Base-by-base conservation (phyloP, 2,329 filamentous ascomycete species). In the Sporothrix mexicana region DNA sequence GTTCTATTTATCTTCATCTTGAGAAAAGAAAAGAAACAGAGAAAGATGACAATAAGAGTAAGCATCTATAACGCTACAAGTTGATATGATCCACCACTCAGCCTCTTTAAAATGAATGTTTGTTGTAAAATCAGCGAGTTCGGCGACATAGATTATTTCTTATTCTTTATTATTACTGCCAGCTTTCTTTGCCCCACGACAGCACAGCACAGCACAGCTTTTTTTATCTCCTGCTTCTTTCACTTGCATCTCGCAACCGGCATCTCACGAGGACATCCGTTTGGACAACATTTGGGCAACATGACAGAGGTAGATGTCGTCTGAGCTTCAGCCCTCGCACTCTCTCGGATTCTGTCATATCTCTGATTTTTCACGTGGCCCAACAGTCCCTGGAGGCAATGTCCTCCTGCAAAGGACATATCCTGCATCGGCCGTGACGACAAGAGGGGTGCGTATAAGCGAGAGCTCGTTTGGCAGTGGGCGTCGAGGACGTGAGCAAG, bases 1-100 rank as follows among this genome's bases (percentile, higher is more conserved):
- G 55, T 43, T 25, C 69, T 71, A 71, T 71, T 71, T 71, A 71
- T 71, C 57, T 51, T n/a, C 57, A 23, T 59, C 9, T 30, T 20
- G 9, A 36, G 30, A 36, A 36, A 36, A 36, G 30, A 36, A 36
- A 36, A 2, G 30, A 36, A 36, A 36, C 30, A 36, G 7, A 36
- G 30, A 36, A 36, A 36, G 30, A 36, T 1, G 30, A 5, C 30
- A 36, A 36, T 36, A 36, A 5, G 7, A 36, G 30, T 2, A 36
- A 7, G 5, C 2, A 36, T 36, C 30, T 36, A 36, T 36, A 36
- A 36, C 2, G 5, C 30, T 36, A 36, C 30, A 36, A 36, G 30
- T 15, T 25, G 12, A 25, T 25, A 47, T 17, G 9, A 17, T 25
- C 61, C 20, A 36, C 41, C 20, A 66, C 61, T 25, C 20, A 64